Percentiles rank a stretch among this genome's conserved stretches.
Evolutionary conservation across 2,329 filamentous ascomycete genomes (phyloP).

Genomic region (Ophiosphaerella korrae): DNA sequence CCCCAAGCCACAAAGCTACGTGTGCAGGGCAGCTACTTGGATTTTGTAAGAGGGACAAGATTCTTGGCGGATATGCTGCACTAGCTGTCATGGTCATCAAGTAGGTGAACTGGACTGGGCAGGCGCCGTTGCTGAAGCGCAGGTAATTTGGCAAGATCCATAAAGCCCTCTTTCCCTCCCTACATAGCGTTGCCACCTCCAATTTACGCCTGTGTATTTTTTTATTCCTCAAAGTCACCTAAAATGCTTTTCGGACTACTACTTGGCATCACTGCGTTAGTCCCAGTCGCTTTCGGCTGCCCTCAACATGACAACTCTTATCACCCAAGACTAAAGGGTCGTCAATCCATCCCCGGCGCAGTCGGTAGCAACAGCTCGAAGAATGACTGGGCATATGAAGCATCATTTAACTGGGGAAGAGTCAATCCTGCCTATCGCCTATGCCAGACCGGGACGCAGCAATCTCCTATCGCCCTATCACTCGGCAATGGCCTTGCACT

Average conservation of each 20-base stretch:
- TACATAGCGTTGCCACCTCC: too few species aligned
- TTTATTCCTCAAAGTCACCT: too few species aligned
- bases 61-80: too few species aligned
- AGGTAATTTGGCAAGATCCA: too few species aligned
- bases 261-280: conserved; percentile 9
- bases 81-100: too few species aligned
- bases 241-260: conserved; percentile 18
- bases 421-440: conserved; percentile 48
- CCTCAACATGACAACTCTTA: conserved; percentile 22
- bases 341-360: conserved; percentile 6
- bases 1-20: too few species aligned
- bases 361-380: conserved; percentile 8
- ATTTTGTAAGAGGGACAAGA: too few species aligned
- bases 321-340: conserved; percentile 10
- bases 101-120: too few species aligned
- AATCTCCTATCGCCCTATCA: conserved; percentile 56
- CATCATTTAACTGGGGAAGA: conserved; percentile 48
- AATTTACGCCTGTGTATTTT: too few species aligned
- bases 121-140: too few species aligned
- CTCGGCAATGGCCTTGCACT: conserved; percentile 49
- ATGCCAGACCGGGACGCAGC: conserved; percentile 58
- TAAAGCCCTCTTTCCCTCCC: too few species aligned
- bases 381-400: conserved; percentile 26
- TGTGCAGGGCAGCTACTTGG: too few species aligned
- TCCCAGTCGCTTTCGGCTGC: conserved; percentile 11